Conservation (phyloP, 352 stramenopile species). For the Phytophthora litchii region DNA sequence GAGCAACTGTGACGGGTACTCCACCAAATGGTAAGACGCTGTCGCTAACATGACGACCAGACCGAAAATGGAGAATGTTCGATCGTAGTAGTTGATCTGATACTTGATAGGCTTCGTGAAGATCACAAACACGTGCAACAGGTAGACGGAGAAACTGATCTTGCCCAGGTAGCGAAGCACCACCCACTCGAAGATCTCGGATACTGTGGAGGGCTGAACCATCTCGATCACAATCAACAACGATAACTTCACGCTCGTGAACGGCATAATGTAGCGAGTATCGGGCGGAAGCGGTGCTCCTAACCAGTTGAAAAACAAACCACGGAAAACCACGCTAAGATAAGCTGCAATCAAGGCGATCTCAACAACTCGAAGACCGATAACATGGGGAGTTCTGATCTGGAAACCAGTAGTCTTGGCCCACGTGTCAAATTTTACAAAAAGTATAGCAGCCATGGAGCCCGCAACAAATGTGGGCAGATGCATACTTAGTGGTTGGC, state of each 20-base stretch:
- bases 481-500: constrained; percentile 14
- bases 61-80: constrained; percentile 21
- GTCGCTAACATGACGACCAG: constrained; percentile 31
- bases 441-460: constrained; percentile 26
- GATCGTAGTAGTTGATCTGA: constrained; percentile 25
- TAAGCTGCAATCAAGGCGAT: constrained; percentile 29
- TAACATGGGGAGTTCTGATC: constrained; percentile 5
- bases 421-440: constrained; percentile 12
- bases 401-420: constrained; percentile 15
- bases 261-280: constrained; percentile 18
- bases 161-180: constrained; percentile 34
- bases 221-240: constrained; percentile 43
- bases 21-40: constrained; percentile 25
- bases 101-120: constrained; percentile 14
- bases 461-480: constrained; percentile 28
- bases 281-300: constrained; percentile 17
- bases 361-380: constrained; percentile 11
- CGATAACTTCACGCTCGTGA: constrained; percentile 19
- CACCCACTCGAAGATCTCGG: constrained; percentile 38
- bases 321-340: constrained; percentile 9
- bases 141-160: constrained; percentile 28
- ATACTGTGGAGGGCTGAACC: constrained; percentile 27
- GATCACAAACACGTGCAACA: constrained; percentile 43
- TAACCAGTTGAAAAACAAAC: constrained; percentile 38
- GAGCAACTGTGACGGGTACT: constrained; percentile 25